Base-by-base conservation (phyloP, 2,329 filamentous ascomycete genomes). In the Fusarium ambrosium region DNA sequence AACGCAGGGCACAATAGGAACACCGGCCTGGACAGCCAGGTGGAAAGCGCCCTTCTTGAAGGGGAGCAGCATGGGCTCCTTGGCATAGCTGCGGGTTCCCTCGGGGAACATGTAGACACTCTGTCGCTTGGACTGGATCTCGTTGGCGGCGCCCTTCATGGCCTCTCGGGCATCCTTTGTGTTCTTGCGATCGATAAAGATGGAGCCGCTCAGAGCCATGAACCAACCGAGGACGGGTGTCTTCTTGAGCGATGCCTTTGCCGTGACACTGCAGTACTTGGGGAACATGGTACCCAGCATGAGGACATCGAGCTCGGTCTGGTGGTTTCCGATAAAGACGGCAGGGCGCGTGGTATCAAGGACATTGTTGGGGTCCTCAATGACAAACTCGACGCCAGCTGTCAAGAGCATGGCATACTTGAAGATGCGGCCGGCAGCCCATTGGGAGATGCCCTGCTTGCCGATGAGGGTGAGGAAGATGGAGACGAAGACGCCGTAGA, bases 21-120 rank as follows among this genome's bases (percentile, higher is more conserved):
- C 97, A 75, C 95, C 93, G 3, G 96, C 96, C 87, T 98, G 94
- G 22, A 99, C 91, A 55, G 97, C 97, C 37, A 99, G 89, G 83
- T 99, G 96, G 85, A 99, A 99, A 56, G 96, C 97, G 69, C 97
- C 97, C 87, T 99, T 99, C 86, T 99, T 99, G 89, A 98, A 99
- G n/a, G 95, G 94, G 64, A 98, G 87, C 79, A 99, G 85, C 69
- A 89, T 90, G 2, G 97, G 94, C 64, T 95, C 92, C 78, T 93
- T 91, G 67, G 93, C 89, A 85, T 98, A 98, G 82, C 94, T 97
- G 76, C 97, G 90, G 2, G 97, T 99, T 61, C 97, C 97, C 86
- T 99, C 97, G 69, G 94, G 93, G 84, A 96, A 96, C 85, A 96
- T 95, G 86, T 92, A 96, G 78, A 96, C 94, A 83, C 89, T 94